Percentiles rank a stretch among this genome's conserved stretches.
phyloP scores from a whole-genome alignment of 306 rosid genomes.

The Prunus fruticosa region DNA sequence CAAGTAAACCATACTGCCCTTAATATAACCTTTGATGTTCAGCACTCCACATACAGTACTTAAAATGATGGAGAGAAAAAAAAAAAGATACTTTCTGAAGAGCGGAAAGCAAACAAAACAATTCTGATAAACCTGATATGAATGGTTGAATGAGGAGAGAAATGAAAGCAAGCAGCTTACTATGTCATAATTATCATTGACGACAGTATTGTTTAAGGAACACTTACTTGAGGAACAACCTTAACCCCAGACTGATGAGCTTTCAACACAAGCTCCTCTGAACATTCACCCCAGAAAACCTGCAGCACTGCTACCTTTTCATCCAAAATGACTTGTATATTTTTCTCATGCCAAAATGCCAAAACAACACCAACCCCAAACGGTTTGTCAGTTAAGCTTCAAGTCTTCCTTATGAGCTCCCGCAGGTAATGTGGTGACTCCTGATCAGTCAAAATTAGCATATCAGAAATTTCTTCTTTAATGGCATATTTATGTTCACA shows the following conservation, averaged over 20 bases:
- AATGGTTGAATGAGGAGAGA: neutral
- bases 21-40: too few relatives aligned
- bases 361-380: slow-evolving; percentile 79
- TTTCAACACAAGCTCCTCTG: slow-evolving; percentile 52
- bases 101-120: neutral
- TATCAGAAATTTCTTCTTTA: slow-evolving; percentile 12
- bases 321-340: slow-evolving; percentile 61
- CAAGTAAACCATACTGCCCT: too few relatives aligned
- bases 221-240: slow-evolving; percentile 77
- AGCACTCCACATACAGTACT: too few relatives aligned
- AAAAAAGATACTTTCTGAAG: too few relatives aligned
- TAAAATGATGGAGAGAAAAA: too few relatives aligned
- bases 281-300: slow-evolving; percentile 78
- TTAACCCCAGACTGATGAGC: slow-evolving; percentile 78
- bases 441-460: slow-evolving; percentile 30
- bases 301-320: slow-evolving; percentile 79
- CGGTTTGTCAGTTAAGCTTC: slow-evolving; percentile 69
- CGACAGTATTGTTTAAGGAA: neutral
- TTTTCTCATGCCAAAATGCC: slow-evolving; percentile 74
- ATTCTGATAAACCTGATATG: neutral
- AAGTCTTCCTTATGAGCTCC: slow-evolving; percentile 61
- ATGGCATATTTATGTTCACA: neutral
- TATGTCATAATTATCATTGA: neutral
- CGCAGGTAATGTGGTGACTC: slow-evolving; percentile 66
- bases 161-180: neutral